Percentiles rank a stretch among this genome's conserved stretches.
phyloP scores from a whole-genome alignment of 2,329 filamentous ascomycete species.

The Metarhizium rileyi region DNA sequence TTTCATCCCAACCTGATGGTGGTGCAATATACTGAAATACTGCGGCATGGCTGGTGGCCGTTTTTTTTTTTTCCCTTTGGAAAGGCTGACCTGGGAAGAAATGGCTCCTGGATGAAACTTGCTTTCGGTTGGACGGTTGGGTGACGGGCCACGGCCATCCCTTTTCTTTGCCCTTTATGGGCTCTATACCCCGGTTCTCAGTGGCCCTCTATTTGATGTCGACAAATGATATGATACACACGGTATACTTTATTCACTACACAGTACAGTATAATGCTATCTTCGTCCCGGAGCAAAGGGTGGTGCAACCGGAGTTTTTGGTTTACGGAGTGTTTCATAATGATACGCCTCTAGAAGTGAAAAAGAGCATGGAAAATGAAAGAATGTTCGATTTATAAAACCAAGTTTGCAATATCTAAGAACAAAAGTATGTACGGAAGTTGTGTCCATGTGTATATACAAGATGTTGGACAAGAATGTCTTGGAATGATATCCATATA shows the following conservation, averaged over 20 bases:
- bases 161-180: too few relatives aligned
- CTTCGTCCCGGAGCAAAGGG: too few relatives aligned
- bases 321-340: neutral
- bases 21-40: neutral
- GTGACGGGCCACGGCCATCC: too few relatives aligned
- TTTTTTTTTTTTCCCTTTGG: neutral
- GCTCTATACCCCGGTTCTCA: too few relatives aligned
- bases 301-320: neutral
- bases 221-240: too few relatives aligned
- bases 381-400: neutral
- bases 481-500: neutral
- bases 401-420: neutral
- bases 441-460: neutral
- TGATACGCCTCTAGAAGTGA: neutral
- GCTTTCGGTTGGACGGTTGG: too few relatives aligned
- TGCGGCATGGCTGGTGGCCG: neutral
- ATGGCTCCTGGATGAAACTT: too few relatives aligned
- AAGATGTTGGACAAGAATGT: neutral
- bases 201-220: too few relatives aligned
- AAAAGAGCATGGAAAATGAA: neutral
- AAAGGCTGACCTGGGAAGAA: neutral
- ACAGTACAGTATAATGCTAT: too few relatives aligned
- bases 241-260: too few relatives aligned
- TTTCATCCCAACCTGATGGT: constrained; percentile 44
- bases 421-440: neutral